phyloP scores from a whole-genome alignment of 2,329 filamentous ascomycete genomes.

The Sordariomycetes sp. region DNA sequence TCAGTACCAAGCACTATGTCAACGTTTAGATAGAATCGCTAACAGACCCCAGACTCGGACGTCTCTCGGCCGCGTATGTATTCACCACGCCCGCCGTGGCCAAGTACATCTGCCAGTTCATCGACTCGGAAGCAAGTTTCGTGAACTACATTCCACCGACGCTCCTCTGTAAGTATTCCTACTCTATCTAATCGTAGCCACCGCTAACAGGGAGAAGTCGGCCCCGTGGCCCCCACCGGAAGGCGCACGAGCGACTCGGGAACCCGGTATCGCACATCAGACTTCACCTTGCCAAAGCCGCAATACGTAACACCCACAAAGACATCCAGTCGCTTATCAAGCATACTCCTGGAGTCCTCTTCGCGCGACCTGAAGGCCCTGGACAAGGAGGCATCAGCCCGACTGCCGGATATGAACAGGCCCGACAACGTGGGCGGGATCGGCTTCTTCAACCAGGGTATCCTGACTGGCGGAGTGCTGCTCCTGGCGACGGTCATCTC shows the following conservation, averaged over 20 bases:
- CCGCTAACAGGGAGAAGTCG: slow-evolving; percentile 9
- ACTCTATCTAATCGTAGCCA: slow-evolving; percentile 24
- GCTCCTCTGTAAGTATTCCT: slow-evolving; percentile 24
- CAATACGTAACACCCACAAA: slow-evolving; percentile 20
- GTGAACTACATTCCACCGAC: slow-evolving; percentile 47
- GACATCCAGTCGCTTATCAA: not conserved
- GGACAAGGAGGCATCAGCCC: slow-evolving; percentile 9
- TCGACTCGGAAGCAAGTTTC: slow-evolving; percentile 36
- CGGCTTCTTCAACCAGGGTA: slow-evolving; percentile 37
- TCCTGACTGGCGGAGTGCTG: slow-evolving; percentile 24
- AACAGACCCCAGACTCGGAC: slow-evolving; percentile 2
- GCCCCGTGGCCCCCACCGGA: slow-evolving; percentile 8
- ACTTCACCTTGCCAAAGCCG: slow-evolving; percentile 31
- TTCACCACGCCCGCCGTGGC: slow-evolving; percentile 36
- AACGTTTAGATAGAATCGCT: not conserved
- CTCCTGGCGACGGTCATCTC: slow-evolving; percentile 8
- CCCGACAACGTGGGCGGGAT: slow-evolving; percentile 19
- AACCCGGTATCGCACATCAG: not conserved
- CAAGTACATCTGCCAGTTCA: slow-evolving; percentile 50
- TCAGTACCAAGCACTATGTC: slow-evolving; percentile 8
- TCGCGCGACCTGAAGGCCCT: slow-evolving; percentile 2
- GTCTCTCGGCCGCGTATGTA: slow-evolving; percentile 35
- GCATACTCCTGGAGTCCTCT: slow-evolving; percentile 3
- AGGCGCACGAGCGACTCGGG: not conserved
- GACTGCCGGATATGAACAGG: slow-evolving; percentile 16